phyloP scores from a whole-genome alignment of 345 rosid species.

The Ceriops tagal region DNA sequence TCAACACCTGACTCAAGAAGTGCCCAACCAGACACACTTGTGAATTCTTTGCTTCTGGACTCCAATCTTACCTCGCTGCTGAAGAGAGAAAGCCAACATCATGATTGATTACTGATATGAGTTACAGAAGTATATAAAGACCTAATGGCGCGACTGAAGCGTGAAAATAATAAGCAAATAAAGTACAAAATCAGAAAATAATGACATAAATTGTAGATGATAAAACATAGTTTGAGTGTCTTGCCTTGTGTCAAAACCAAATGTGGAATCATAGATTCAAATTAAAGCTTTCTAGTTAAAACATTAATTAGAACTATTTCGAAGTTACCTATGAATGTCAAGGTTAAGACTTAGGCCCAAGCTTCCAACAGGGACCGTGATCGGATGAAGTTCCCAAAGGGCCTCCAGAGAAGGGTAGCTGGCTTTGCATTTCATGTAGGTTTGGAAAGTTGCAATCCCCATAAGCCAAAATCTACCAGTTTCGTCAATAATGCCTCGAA shows the following conservation, averaged over 20 bases:
- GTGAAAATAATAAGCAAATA: neutral
- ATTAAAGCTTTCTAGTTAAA: no score
- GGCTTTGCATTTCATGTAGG: constrained; percentile 56
- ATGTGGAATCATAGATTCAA: no score
- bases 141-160: neutral
- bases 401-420: constrained; percentile 57
- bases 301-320: neutral
- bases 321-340: constrained; percentile 36
- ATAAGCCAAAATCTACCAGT: constrained; percentile 43
- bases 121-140: no score
- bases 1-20: constrained; percentile 25
- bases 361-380: constrained; percentile 48
- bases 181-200: neutral
- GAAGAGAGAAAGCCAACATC: constrained; percentile 10
- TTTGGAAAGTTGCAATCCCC: constrained; percentile 49
- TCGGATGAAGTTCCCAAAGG: constrained; percentile 58
- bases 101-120: no score
- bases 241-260: no score
- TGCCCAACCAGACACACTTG: constrained; percentile 32
- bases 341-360: constrained; percentile 57
- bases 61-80: constrained; percentile 35
- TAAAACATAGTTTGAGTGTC: neutral
- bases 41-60: constrained; percentile 26
- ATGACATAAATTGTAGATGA: no score
- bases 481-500: constrained; percentile 36